Conservation (phyloP, 192 early-diverging fungal species). For the Coemansia sp. region DNA sequence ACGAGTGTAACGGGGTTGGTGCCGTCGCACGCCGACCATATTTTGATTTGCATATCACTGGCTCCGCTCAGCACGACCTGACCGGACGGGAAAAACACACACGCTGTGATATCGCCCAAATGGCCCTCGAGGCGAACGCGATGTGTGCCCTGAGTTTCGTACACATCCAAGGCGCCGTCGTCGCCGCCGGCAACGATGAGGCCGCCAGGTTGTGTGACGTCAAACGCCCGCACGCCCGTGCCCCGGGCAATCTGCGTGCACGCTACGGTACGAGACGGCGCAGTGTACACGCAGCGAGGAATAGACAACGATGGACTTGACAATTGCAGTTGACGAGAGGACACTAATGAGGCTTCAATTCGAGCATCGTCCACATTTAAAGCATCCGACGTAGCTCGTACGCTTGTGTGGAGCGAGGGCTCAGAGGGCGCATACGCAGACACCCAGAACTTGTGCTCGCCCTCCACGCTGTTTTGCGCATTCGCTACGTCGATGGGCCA, state of each 20-base stretch:
- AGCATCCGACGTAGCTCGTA: constrained; percentile 8
- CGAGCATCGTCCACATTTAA: constrained; percentile 5
- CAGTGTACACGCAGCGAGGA: constrained; percentile 19
- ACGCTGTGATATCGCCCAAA: constrained; percentile 63
- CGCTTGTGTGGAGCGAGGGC: constrained; percentile 33
- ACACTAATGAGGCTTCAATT: constrained; percentile 22
- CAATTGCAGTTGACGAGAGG: constrained; percentile 28
- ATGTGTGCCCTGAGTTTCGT: constrained; percentile 27
- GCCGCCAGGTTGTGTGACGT: constrained; percentile 36
- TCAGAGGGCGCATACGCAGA: constrained; percentile 35
- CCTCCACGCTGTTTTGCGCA: constrained; percentile 21
- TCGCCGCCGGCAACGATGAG: constrained; percentile 41
- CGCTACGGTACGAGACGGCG: constrained; percentile 13
- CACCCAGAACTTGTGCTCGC: constrained; percentile 46
- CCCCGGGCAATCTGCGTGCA: constrained; percentile 33
- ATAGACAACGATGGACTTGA: constrained; percentile 18
- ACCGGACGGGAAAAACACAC: constrained; percentile 73
- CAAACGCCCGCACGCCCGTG: constrained; percentile 36
- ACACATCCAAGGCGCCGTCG: constrained; percentile 42
- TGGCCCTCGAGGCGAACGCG: constrained; percentile 56
- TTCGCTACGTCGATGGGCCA: constrained; percentile 46
- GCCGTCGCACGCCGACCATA: constrained; percentile 78
- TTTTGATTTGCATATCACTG: constrained; percentile 64
- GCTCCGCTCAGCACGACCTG: constrained; percentile 70
- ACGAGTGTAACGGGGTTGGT: constrained; percentile 69